phyloP scores from a whole-genome alignment of 2,329 filamentous ascomycete genomes.

The Tricladium varicosporioides region DNA sequence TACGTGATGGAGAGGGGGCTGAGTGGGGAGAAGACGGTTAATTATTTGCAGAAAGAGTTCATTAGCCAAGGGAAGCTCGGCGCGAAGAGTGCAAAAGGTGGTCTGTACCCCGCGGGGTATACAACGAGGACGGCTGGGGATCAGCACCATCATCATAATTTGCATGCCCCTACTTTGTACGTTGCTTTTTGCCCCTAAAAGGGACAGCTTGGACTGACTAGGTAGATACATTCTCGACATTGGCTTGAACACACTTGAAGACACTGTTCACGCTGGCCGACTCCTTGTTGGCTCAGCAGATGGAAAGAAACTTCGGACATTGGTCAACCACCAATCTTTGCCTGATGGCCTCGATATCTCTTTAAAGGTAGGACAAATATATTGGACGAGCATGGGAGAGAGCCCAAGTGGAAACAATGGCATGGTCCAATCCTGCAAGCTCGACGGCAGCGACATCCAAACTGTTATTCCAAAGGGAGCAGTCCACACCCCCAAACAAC shows the following conservation, averaged over 20 bases:
- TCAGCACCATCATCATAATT: conserved; percentile 1
- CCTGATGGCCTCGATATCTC: conserved; percentile 47
- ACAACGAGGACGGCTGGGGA: conserved; percentile 6
- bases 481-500: conserved; percentile 49
- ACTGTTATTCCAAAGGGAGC: conserved; percentile 43
- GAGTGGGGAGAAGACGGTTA: conserved; percentile 26
- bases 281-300: conserved; percentile 14
- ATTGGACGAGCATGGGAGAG: conserved; percentile 51
- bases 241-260: conserved; percentile 10
- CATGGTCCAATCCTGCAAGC: conserved; percentile 25
- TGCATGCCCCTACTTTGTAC: conserved; percentile 11
- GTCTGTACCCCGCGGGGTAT: conserved; percentile 12
- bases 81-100: conserved; percentile 33
- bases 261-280: conserved; percentile 13
- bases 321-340: conserved; percentile 25
- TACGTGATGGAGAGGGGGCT: conserved; percentile 35
- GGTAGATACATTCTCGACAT: conserved; percentile 20
- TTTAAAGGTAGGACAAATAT: conserved; percentile 36
- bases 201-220: not conserved
- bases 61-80: conserved; percentile 30
- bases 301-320: conserved; percentile 9
- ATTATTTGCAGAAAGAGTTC: conserved; percentile 33
- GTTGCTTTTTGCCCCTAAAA: not conserved
- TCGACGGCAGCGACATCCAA: conserved; percentile 47
- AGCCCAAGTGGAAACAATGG: conserved; percentile 24